A percentile compares a stretch with the other conserved stretches of the same genome.
Evolutionary conservation across 371 early-diverging fungal genomes (phyloP).

Genomic region (Mucor irregularis): DNA sequence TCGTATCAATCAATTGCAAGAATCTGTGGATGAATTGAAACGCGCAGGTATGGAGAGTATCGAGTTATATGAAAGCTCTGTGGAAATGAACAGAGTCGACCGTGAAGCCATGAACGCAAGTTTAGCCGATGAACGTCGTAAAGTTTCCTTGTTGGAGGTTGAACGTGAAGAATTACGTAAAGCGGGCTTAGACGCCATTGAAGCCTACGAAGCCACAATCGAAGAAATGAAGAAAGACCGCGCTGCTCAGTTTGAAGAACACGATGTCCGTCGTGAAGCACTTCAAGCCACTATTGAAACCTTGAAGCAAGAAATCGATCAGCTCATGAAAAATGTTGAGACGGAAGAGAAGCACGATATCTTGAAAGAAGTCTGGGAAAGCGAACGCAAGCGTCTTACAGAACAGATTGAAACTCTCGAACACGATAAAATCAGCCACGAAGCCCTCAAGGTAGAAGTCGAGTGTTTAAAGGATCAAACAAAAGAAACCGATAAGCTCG

Average conservation of each 20-base stretch:
- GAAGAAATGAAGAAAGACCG: conserved; percentile 40
- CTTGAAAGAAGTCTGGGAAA: conserved; percentile 57
- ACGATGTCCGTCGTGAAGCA: conserved; percentile 25
- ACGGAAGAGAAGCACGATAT: conserved; percentile 41
- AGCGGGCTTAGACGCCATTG: conserved; percentile 25
- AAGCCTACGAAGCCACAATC: conserved; percentile 27
- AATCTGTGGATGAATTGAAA: conserved; percentile 49
- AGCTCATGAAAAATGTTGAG: conserved; percentile 48
- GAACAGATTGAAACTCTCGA: conserved; percentile 46
- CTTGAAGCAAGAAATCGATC: conserved; percentile 48
- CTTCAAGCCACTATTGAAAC: conserved; percentile 46
- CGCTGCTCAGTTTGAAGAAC: conserved; percentile 16
- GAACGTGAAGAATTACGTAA: conserved; percentile 27
- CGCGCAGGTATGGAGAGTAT: conserved; percentile 57
- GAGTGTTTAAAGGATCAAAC: conserved; percentile 37
- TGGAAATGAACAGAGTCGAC: conserved; percentile 49
- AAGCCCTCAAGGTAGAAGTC: conserved; percentile 34
- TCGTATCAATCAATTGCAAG: conserved; percentile 32
- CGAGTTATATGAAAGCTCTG: conserved; percentile 54
- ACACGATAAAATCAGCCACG: conserved; percentile 33
- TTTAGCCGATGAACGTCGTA: conserved; percentile 44
- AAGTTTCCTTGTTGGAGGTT: conserved; percentile 14
- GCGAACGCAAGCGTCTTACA: conserved; percentile 53
- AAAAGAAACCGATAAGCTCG: conserved; percentile 44
- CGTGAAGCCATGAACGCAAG: conserved; percentile 49